Conservation (phyloP, 257 asterid genomes). For the Ehretia macrophylla region DNA sequence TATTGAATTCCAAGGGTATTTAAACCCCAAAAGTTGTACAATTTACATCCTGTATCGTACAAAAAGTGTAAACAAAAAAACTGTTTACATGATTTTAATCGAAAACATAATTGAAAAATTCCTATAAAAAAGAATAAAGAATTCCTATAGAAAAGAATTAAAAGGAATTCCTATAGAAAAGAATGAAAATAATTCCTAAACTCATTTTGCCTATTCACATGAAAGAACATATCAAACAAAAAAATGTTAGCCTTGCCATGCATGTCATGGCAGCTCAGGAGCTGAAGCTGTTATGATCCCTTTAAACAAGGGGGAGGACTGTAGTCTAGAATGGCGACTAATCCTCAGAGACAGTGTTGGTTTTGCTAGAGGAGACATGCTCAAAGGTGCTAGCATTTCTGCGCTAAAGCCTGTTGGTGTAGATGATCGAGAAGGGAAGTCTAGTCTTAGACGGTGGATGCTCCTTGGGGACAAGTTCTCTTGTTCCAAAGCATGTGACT, state of each 20-base stretch:
- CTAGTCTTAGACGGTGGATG: constrained; percentile 28
- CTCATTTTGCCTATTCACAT: constrained; percentile 45
- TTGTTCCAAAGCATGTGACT: constrained; percentile 60
- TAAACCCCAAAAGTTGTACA: constrained; percentile 28
- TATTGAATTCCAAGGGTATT: constrained; percentile 20
- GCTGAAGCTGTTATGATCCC: constrained; percentile 13
- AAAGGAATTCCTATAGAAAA: constrained; percentile 26
- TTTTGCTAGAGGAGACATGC: constrained; percentile 16
- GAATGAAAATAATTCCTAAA: constrained; percentile 34
- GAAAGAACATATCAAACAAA: constrained; percentile 32
- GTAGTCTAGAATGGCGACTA: constrained; percentile 26
- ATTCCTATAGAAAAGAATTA: constrained; percentile 4
- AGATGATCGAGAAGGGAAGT: constrained; percentile 32
- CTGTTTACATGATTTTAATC: constrained; percentile 28
- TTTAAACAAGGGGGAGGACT: constrained; percentile 29
- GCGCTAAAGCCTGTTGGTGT: constrained; percentile 33
- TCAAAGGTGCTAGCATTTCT: constrained; percentile 13
- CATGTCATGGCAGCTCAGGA: constrained; percentile 8
- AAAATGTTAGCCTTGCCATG: constrained; percentile 19
- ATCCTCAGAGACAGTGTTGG: constrained; percentile 27
- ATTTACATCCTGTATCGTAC: constrained; percentile 26
- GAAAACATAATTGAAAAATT: background rate
- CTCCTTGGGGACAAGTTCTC: constrained; percentile 70
- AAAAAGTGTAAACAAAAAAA: constrained; percentile 29
- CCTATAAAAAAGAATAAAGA: background rate